phyloP scores from a whole-genome alignment of 2,329 filamentous ascomycete genomes.

The Alternaria triticina region DNA sequence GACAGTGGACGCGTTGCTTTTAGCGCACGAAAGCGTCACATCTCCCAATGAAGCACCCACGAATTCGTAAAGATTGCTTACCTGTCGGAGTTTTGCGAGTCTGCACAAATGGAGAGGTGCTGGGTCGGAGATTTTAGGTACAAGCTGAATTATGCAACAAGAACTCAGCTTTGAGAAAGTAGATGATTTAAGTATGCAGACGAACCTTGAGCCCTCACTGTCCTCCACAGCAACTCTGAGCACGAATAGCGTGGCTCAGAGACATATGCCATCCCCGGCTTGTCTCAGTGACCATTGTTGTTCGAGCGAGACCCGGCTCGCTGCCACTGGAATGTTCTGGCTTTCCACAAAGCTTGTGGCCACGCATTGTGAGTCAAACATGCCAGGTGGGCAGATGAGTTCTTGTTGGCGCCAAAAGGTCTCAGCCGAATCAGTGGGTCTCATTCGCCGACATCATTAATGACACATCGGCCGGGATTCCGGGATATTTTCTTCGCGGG shows the following conservation, averaged over 20 bases:
- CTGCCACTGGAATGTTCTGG: background rate
- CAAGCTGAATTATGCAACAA: background rate
- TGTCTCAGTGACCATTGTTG: background rate
- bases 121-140: background rate
- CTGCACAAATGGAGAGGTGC: background rate
- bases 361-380: background rate
- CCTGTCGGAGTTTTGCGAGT: background rate
- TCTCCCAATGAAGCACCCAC: background rate
- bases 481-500: background rate
- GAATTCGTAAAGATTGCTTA: background rate
- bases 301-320: background rate
- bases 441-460: background rate
- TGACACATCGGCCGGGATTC: background rate
- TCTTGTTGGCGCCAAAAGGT: background rate
- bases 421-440: background rate
- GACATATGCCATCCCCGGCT: background rate
- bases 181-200: background rate
- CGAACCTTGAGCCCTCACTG: background rate
- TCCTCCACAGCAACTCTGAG: background rate
- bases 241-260: background rate
- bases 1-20: background rate
- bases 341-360: background rate
- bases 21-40: background rate
- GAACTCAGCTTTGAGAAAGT: background rate
- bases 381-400: background rate